Evolutionary conservation across 2,329 filamentous ascomycete species (phyloP), one percentile per base, ranked within the genome.

Genomic region (Cytospora schulzeri): DNA sequence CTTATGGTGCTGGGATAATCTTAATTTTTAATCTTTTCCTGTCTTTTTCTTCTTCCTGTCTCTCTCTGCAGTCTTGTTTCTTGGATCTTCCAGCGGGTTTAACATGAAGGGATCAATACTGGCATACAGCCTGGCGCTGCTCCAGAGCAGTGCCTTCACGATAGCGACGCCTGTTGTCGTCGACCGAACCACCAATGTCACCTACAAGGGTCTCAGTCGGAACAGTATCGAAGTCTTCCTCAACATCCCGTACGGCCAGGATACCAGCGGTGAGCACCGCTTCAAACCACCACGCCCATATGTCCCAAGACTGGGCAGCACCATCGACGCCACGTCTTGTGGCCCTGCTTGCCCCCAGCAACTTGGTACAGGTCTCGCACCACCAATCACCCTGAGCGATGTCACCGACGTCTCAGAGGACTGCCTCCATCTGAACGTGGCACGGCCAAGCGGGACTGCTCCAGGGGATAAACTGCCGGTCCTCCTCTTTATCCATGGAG

Each of bases 181-280:
- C 29, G 62, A 64, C 53, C 26, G 35, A 24, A n/a, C 38, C 19
- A 53, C 28, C 26, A 55, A 60, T 24, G 71, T 82, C 55, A 79
- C 73, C 0, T 83, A 81, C 68, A 64, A 69, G n/a, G 81, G 81
- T 12, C 68, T 81, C 24, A 62, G 73, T 12, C 76, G 77, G 65
- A 80, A 80, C 65, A 77, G 74, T 26, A 73, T 83, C 45, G 81
- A 84, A 60, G 72, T 77, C 11, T 84, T 82, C 66, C 74, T 81
- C 4, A 77, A 76, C n/a, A 79, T 83, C 26, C 77, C 75, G 1
- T 83, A 80, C 56, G 81, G 77, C 5, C 69, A 80, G 58, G 80
- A 82, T 66, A 83, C 81, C 0, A 68, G 77, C 65, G 80, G 79
- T 12, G 67, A 69, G 29, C 77, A 80, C 57, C 75, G 81, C 56